Evolutionary conservation across 371 early-diverging fungal genomes (phyloP).

Genomic region (Nematocida displodere): DNA sequence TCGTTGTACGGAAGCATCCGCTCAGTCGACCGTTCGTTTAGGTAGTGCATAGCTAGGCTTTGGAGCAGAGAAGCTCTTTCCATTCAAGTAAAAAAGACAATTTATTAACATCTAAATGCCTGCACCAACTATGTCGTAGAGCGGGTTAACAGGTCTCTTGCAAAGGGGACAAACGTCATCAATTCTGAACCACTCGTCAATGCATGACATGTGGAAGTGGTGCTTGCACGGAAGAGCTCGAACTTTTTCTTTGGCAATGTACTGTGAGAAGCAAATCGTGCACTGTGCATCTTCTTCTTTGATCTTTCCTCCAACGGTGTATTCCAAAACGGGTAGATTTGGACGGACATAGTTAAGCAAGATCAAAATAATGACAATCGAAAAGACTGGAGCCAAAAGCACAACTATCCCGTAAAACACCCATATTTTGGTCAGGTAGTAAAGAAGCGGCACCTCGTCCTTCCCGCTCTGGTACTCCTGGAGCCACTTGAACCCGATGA

Average conservation of each 20-base stretch:
- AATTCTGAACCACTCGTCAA: slow-evolving; percentile 66
- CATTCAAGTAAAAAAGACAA: not conserved
- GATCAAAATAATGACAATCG: slow-evolving; percentile 63
- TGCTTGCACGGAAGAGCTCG: slow-evolving; percentile 66
- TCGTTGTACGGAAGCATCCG: slow-evolving; percentile 26
- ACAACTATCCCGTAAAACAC: slow-evolving; percentile 61
- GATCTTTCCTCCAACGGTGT: slow-evolving; percentile 56
- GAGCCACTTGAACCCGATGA: slow-evolving; percentile 66
- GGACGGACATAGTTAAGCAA: slow-evolving; percentile 63
- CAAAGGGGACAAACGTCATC: slow-evolving; percentile 66
- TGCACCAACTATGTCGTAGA: slow-evolving; percentile 65
- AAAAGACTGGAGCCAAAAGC: slow-evolving; percentile 64
- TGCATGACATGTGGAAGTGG: slow-evolving; percentile 65
- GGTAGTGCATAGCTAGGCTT: slow-evolving; percentile 25
- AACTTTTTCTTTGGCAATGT: slow-evolving; percentile 56
- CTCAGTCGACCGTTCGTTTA: slow-evolving; percentile 22
- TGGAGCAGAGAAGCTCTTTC: slow-evolving; percentile 18
- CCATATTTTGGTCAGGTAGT: slow-evolving; percentile 62
- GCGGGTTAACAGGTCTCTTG: slow-evolving; percentile 65
- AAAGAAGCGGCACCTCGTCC: slow-evolving; percentile 60
- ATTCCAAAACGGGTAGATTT: slow-evolving; percentile 63
- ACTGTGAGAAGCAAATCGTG: slow-evolving; percentile 65
- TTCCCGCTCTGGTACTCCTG: slow-evolving; percentile 63
- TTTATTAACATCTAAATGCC: not conserved
- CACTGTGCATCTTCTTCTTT: slow-evolving; percentile 64